Evolutionary conservation across 2,329 filamentous ascomycete genomes (phyloP).

Genomic region (Xylaria sp.): DNA sequence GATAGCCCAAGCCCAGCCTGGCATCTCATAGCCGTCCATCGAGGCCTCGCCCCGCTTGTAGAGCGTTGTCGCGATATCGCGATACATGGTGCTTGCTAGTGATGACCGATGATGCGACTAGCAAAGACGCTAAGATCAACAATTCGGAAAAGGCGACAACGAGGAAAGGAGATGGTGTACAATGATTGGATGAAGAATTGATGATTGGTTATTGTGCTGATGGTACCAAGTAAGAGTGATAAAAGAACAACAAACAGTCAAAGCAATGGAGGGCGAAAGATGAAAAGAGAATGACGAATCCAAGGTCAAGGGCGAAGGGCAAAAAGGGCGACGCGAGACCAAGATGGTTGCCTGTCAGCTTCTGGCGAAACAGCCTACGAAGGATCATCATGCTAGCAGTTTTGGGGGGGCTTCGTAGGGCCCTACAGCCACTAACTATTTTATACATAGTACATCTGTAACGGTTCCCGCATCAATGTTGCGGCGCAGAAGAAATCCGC

Average conservation of each 20-base stretch:
- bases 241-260: conserved; percentile 5
- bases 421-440: not conserved
- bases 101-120: not conserved
- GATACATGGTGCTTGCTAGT: conserved; percentile 46
- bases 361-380: conserved; percentile 14
- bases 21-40: conserved; percentile 48
- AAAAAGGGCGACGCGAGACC: not conserved
- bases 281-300: not conserved
- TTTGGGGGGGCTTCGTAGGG: not conserved
- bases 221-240: not conserved
- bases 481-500: not conserved
- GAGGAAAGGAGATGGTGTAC: conserved; percentile 1
- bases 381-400: conserved; percentile 16
- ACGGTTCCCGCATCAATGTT: conserved; percentile 10
- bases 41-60: conserved; percentile 51
- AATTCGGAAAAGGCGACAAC: not conserved
- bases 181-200: not conserved
- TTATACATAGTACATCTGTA: conserved; percentile 2
- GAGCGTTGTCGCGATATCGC: conserved; percentile 48
- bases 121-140: conserved; percentile 6
- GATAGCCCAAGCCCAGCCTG: conserved; percentile 54
- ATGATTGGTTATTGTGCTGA: not conserved
- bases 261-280: not conserved
- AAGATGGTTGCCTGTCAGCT: conserved; percentile 13
- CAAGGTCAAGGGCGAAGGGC: not conserved